Evolutionary conservation across 73 alveolate species (phyloP).

Genomic region (Tetrahymena thermophila): DNA sequence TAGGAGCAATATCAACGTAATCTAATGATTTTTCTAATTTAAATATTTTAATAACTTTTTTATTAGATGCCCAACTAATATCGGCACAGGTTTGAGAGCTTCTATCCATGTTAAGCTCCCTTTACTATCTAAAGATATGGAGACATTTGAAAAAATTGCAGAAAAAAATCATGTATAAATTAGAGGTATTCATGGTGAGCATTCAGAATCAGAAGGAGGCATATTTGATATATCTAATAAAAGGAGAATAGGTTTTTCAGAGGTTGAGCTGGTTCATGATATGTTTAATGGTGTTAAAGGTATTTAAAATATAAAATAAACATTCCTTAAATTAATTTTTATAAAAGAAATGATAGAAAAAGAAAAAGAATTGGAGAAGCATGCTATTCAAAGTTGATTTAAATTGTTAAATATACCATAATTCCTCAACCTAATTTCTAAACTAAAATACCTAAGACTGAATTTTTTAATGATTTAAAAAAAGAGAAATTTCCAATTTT

Average conservation of each 20-base stretch:
- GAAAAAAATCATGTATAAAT: slow-evolving; percentile 22
- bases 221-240: background rate
- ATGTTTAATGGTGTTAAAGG: slow-evolving; percentile 39
- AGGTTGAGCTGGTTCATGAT: slow-evolving; percentile 41
- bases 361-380: slow-evolving; percentile 25
- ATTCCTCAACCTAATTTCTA: background rate
- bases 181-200: slow-evolving; percentile 40
- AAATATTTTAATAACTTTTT: background rate
- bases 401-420: background rate
- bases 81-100: slow-evolving; percentile 23
- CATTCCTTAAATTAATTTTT: background rate
- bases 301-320: background rate
- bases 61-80: slow-evolving; percentile 16
- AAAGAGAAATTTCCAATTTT: no score
- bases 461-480: no score
- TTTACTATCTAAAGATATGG: slow-evolving; percentile 3
- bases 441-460: no score
- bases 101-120: slow-evolving; percentile 21
- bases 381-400: background rate
- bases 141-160: slow-evolving; percentile 3
- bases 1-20: slow-evolving; percentile 5
- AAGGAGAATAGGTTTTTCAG: slow-evolving; percentile 42
- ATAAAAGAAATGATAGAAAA: slow-evolving; percentile 24
- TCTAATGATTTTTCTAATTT: background rate
- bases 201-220: slow-evolving; percentile 18